Percentiles rank a stretch among this genome's conserved stretches.
Evolutionary conservation across 1,284 basidiomycete genomes (phyloP).

Genomic region (Austroboletus niveus): DNA sequence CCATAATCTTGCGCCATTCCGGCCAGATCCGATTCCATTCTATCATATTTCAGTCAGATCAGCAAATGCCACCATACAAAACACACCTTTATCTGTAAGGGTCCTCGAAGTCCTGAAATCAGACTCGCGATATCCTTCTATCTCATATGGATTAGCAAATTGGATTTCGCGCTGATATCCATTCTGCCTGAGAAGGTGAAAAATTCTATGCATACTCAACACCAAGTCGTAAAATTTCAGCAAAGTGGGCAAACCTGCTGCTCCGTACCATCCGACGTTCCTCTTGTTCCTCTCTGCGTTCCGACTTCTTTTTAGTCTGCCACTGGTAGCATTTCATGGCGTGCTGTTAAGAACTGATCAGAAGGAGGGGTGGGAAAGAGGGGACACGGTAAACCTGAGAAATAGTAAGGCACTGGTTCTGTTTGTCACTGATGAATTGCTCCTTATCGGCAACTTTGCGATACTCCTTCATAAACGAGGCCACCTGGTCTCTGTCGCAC

Average conservation of each 20-base stretch:
- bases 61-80: too few relatives aligned
- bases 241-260: neutral
- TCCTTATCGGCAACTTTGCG: neutral
- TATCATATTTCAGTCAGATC: neutral
- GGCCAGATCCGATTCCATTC: neutral
- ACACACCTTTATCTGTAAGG: conserved; percentile 11
- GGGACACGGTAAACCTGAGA: neutral
- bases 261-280: neutral
- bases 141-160: neutral
- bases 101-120: conserved; percentile 7
- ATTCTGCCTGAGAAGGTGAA: conserved; percentile 3
- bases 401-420: accelerated
- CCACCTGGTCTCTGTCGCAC: conserved; percentile 1
- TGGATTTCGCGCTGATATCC: conserved; percentile 10
- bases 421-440: neutral
- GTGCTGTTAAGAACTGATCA: conserved; percentile 5
- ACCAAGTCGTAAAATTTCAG: neutral
- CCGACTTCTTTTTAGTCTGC: neutral
- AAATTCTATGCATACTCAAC: conserved; percentile 3
- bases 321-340: neutral
- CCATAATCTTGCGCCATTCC: neutral
- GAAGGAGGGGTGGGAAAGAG: neutral
- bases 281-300: neutral
- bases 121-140: neutral
- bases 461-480: neutral